Evolutionary conservation across 306 rosid genomes (phyloP).

Genomic region (Rosa rugosa): DNA sequence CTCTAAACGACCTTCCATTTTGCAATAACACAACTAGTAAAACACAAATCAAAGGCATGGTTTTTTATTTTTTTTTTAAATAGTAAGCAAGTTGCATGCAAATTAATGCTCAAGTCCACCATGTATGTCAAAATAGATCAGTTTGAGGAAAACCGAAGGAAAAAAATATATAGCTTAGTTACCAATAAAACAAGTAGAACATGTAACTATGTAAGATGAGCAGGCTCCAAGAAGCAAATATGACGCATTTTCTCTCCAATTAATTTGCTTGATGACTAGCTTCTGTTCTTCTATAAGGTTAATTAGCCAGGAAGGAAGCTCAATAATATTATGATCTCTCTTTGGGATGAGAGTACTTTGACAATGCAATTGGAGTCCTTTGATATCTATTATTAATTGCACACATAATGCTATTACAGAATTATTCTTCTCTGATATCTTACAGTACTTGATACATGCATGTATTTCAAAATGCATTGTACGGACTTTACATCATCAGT

Average conservation of each 20-base stretch:
- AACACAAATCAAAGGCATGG: background rate
- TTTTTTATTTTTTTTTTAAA: background rate
- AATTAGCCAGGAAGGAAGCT: background rate
- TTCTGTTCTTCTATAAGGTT: background rate
- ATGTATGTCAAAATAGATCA: background rate
- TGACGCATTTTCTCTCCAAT: conserved; percentile 33
- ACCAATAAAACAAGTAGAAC: conserved; percentile 38
- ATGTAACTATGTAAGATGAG: conserved; percentile 24
- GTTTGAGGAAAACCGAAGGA: background rate
- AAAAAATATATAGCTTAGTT: conserved; percentile 5
- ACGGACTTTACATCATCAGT: background rate
- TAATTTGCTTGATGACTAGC: conserved; percentile 29
- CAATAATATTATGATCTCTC: background rate
- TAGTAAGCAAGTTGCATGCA: background rate
- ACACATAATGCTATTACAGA: background rate
- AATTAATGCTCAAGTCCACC: background rate
- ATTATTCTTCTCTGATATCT: background rate
- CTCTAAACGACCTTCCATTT: no score
- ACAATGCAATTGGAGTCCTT: conserved; percentile 17
- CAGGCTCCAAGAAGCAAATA: conserved; percentile 34
- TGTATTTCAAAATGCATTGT: background rate
- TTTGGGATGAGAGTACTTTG: background rate
- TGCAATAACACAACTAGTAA: background rate
- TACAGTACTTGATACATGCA: background rate
- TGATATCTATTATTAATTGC: background rate